Base-by-base conservation (phyloP, 495 filamentous ascomycete species). In the Friedmanniomyces simplex region DNA sequence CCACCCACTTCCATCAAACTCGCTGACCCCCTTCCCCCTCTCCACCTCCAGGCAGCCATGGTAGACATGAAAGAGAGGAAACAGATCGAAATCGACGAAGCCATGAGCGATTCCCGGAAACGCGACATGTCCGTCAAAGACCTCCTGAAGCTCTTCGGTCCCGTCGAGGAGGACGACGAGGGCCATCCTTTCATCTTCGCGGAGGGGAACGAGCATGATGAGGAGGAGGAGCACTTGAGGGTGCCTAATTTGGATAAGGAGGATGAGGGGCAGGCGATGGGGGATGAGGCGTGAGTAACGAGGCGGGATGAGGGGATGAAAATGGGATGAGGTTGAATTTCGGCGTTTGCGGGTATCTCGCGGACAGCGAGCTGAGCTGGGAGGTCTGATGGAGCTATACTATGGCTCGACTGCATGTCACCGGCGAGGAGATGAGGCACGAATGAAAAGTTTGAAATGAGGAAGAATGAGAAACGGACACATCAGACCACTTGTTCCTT, bases 31-130 rank as follows among this genome's bases (percentile, higher is more conserved):
- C n/a, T n/a, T n/a, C 14, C 4, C 39, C 5, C 4, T 43, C 39
- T 20, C 39, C 2, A 2, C 18, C 39, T 20, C 5, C 82, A 87
- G 55, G 66, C 74, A 3, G 62, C 68, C 0, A 68, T 86, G 8
- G 55, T 76, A 1, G n/a, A 68, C 0, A 74, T 57, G 70, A 77
- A 72, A 41, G 63, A 68, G 53, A 22, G 41, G 10, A 70, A 71
- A 57, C 49, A 66, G 52, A 48, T 54, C 8, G 65, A 69, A 52
- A 71, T 71, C 47, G 63, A 68, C 30, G 50, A 59, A 28, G 54
- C 68, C 14, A 69, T 71, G 68, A 63, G 59, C 30, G 67, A 69
- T 37, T 49, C 11, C 50, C 22, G 53, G 62, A 13, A 36, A 49
- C 18, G 65, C 12, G 26, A 37, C 18, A 37, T 49, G 2, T 37